Conservation (phyloP, 805 yeast species). For the Yarrowia sp. region DNA sequence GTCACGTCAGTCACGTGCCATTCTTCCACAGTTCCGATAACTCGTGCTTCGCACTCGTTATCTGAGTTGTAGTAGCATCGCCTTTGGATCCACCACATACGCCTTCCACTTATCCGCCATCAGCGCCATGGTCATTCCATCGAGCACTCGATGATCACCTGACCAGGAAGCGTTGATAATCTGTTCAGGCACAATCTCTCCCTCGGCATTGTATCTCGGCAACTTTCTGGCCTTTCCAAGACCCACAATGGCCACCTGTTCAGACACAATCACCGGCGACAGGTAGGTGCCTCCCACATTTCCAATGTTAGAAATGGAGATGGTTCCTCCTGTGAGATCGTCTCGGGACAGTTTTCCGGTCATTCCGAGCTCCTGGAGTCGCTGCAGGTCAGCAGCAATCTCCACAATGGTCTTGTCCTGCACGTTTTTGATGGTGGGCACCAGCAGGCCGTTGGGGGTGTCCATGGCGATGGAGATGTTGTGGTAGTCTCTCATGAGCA, state of each 20-base stretch:
- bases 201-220: slow-evolving; percentile 46
- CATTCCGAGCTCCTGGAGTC: slow-evolving; percentile 46
- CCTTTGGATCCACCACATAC: slow-evolving; percentile 45
- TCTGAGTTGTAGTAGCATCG: slow-evolving; percentile 41
- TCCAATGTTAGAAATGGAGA: slow-evolving; percentile 50
- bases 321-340: slow-evolving; percentile 49
- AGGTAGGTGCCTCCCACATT: slow-evolving; percentile 51
- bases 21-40: no score
- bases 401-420: slow-evolving; percentile 45
- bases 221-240: slow-evolving; percentile 46
- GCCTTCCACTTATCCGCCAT: slow-evolving; percentile 46
- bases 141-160: slow-evolving; percentile 50
- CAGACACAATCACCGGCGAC: slow-evolving; percentile 49
- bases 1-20: no score
- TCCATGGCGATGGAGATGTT: slow-evolving; percentile 51
- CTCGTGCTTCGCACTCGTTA: slow-evolving; percentile 11
- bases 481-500: slow-evolving; percentile 46
- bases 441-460: slow-evolving; percentile 49
- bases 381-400: slow-evolving; percentile 46
- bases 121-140: slow-evolving; percentile 50
- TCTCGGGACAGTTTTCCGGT: slow-evolving; percentile 46
- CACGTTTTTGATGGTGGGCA: slow-evolving; percentile 49
- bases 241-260: slow-evolving; percentile 50
- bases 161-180: slow-evolving; percentile 49
- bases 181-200: slow-evolving; percentile 45